Evolutionary conservation across 331 rosid genomes (phyloP).

Genomic region (Rhamnella rubrinervis): DNA sequence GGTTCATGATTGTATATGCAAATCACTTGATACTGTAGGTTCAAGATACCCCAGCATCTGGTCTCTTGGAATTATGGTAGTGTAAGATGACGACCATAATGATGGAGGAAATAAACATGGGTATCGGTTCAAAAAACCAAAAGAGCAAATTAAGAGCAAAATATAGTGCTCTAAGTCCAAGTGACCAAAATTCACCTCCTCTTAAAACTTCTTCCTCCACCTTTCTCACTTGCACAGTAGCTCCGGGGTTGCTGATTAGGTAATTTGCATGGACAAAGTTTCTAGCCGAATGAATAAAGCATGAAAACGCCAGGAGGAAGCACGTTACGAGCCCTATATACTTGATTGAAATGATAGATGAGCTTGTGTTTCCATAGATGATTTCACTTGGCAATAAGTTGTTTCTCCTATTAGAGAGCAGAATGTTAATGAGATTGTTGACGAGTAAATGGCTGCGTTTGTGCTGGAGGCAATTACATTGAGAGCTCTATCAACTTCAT

Average conservation of each 20-base stretch:
- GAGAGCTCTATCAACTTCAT: slow-evolving; percentile 40
- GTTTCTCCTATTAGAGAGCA: slow-evolving; percentile 64
- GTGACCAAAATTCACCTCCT: slow-evolving; percentile 70
- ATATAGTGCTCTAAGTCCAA: slow-evolving; percentile 71
- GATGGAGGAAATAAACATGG: slow-evolving; percentile 57
- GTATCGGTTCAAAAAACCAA: slow-evolving; percentile 80
- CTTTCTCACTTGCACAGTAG: slow-evolving; percentile 21
- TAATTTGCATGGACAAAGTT: slow-evolving; percentile 70
- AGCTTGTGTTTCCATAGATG: slow-evolving; percentile 60
- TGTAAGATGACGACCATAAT: slow-evolving; percentile 43
- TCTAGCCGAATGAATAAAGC: slow-evolving; percentile 66
- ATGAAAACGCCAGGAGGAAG: slow-evolving; percentile 70
- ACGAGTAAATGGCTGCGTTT: slow-evolving; percentile 50
- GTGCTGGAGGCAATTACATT: slow-evolving; percentile 46
- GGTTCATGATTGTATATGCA: background rate
- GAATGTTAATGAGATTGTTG: slow-evolving; percentile 57
- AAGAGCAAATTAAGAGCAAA: slow-evolving; percentile 61
- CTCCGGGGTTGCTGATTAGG: slow-evolving; percentile 58
- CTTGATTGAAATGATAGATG: slow-evolving; percentile 47
- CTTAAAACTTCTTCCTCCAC: slow-evolving; percentile 52
- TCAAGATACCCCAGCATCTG: background rate
- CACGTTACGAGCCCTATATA: slow-evolving; percentile 47
- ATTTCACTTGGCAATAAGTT: slow-evolving; percentile 33
- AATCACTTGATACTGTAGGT: background rate
- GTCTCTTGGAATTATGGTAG: slow-evolving; percentile 47